Evolutionary conservation across 176 grass and related monocot species (phyloP).

Genomic region (Chrysopogon serrulatus): DNA sequence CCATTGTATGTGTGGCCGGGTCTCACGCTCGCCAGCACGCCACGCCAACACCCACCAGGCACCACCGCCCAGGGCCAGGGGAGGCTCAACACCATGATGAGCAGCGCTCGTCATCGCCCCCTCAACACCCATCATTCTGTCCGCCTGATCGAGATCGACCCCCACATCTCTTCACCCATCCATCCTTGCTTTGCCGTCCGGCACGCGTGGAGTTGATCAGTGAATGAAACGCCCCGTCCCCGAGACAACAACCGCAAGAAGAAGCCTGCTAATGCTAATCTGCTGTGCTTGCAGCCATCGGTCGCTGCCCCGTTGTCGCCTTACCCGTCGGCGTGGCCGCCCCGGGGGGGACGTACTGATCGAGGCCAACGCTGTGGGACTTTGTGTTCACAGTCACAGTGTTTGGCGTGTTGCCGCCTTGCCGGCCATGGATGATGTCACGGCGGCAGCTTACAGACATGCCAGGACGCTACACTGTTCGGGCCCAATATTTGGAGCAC

Average conservation of each 20-base stretch:
- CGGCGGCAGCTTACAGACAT: neutral
- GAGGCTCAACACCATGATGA: constrained; percentile 49
- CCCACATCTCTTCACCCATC: neutral
- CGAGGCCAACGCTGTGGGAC: neutral
- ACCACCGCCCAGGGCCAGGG: neutral
- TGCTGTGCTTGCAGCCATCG: neutral
- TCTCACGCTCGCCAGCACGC: neutral
- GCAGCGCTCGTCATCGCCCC: constrained; percentile 41
- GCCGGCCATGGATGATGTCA: neutral
- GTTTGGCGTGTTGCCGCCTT: neutral
- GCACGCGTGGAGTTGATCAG: neutral
- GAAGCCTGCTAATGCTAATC: neutral
- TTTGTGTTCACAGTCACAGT: neutral
- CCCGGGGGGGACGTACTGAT: neutral
- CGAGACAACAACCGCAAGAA: neutral
- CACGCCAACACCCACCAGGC: neutral
- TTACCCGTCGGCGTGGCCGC: neutral
- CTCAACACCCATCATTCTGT: constrained; percentile 58
- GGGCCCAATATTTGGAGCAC: constrained; percentile 12
- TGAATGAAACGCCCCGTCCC: neutral
- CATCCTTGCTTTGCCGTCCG: neutral
- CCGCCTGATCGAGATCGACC: constrained; percentile 23
- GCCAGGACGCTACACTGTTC: neutral
- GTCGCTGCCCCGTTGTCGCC: neutral
- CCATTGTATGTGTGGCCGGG: neutral